These are phyloP conservation scores for Suaeda aralocaspica DNA, from an alignment of 148 eudicot species.

Conservation along the genomic window DNA sequence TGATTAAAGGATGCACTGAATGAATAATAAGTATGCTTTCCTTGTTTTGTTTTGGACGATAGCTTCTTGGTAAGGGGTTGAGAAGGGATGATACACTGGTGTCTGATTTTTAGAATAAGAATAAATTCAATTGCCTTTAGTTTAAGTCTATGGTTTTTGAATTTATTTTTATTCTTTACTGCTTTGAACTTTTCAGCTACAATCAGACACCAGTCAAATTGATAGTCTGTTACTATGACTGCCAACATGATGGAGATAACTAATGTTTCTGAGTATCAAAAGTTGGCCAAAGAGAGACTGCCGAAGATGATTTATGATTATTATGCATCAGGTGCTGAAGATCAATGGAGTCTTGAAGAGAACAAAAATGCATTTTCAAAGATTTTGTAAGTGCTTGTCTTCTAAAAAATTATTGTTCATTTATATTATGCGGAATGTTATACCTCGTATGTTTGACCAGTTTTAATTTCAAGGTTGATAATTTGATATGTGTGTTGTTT, in stretches of 20 bases:
- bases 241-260: constrained; percentile 49
- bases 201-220: neutral
- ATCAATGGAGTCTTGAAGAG: constrained; percentile 83
- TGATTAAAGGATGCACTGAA: no score
- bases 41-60: no score
- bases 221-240: neutral
- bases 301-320: constrained; percentile 90
- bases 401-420: neutral
- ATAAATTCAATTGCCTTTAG: neutral
- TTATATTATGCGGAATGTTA: neutral
- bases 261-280: constrained; percentile 72
- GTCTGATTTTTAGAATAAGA: no score
- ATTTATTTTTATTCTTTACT: neutral
- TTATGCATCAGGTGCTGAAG: constrained; percentile 89
- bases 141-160: neutral
- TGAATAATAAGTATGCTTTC: no score
- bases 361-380: constrained; percentile 71
- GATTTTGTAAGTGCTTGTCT: constrained; percentile 49
- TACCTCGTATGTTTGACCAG: neutral
- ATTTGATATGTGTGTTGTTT: neutral
- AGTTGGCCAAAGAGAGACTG: constrained; percentile 68
- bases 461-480: neutral
- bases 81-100: no score
- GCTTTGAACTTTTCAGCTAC: neutral
- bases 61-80: no score